Evolutionary conservation across 306 rosid species (phyloP).

Genomic region (Sindora glabra): DNA sequence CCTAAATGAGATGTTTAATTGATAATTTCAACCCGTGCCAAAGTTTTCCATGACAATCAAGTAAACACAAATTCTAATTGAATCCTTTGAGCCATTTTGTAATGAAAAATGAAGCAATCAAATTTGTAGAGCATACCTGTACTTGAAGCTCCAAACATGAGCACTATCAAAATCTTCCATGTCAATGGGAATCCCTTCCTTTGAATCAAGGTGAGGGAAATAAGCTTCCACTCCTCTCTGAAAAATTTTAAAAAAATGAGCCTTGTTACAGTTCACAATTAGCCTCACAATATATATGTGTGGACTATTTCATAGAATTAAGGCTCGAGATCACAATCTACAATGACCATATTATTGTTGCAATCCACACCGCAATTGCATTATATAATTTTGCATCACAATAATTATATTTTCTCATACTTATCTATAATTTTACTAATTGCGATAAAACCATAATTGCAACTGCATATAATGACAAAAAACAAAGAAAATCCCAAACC

Average conservation of each 20-base stretch:
- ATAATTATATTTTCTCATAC: not conserved
- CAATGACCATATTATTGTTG: too few relatives aligned
- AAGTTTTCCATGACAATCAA: too few relatives aligned
- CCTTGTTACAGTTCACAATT: too few relatives aligned
- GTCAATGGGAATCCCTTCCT: conserved; percentile 68
- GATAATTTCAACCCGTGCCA: too few relatives aligned
- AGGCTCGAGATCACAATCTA: not conserved
- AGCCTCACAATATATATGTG: not conserved
- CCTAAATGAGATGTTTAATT: too few relatives aligned
- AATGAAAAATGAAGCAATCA: not conserved
- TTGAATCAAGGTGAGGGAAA: conserved; percentile 76
- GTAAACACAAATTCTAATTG: too few relatives aligned
- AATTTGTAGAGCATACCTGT: conserved; percentile 44
- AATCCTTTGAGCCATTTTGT: too few relatives aligned
- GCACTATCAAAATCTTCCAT: conserved; percentile 86
- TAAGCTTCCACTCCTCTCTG: conserved; percentile 91
- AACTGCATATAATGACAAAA: too few relatives aligned
- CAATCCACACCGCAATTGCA: not conserved
- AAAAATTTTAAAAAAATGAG: too few relatives aligned
- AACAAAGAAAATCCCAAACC: conserved; percentile 30
- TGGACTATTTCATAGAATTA: not conserved
- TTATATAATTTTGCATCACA: not conserved
- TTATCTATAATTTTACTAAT: too few relatives aligned
- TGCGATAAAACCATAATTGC: too few relatives aligned
- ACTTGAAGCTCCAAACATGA: conserved; percentile 93